A percentile compares a stretch with the other conserved stretches of the same genome.
Conservation (phyloP, 805 yeast species). For the Kurtzmaniella fragi region DNA sequence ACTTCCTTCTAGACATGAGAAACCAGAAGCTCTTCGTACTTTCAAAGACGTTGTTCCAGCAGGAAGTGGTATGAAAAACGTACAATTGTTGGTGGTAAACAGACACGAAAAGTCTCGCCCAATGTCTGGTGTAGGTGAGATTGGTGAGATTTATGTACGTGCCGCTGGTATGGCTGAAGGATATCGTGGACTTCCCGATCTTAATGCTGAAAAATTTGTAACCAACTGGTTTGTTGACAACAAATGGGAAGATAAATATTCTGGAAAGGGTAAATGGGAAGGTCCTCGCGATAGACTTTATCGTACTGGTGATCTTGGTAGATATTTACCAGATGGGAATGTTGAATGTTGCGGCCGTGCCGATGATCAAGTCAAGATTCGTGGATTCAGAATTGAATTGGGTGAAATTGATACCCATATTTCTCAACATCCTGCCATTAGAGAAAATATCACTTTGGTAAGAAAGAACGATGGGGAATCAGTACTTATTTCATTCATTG, state of each 20-base stretch:
- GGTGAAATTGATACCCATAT: conserved; percentile 98
- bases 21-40: conserved; percentile 69
- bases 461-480: conserved; percentile 83
- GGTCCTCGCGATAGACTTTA: conserved; percentile 96
- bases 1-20: conserved; percentile 66
- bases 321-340: conserved; percentile 95
- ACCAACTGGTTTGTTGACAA: conserved; percentile 83
- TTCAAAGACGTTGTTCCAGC: conserved; percentile 98
- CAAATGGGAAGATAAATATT: conserved; percentile 58
- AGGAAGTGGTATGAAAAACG: conserved; percentile 95
- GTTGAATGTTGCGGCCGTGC: conserved; percentile 99
- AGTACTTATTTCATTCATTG: conserved; percentile 83
- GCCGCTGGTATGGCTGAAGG: conserved; percentile 99
- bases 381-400: conserved; percentile 97
- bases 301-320: conserved; percentile 96
- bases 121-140: conserved; percentile 97
- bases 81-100: conserved; percentile 90
- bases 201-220: conserved; percentile 82
- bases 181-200: conserved; percentile 84
- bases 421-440: conserved; percentile 86
- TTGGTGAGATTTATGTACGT: conserved; percentile 96
- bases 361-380: conserved; percentile 95
- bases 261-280: conserved; percentile 52
- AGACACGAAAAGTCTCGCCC: conserved; percentile 73
- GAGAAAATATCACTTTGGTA: conserved; percentile 91